Evolutionary conservation across 2,329 filamentous ascomycete genomes (phyloP), one percentile per base, ranked within the genome.

Genomic region (Microdochium bolleyi): DNA sequence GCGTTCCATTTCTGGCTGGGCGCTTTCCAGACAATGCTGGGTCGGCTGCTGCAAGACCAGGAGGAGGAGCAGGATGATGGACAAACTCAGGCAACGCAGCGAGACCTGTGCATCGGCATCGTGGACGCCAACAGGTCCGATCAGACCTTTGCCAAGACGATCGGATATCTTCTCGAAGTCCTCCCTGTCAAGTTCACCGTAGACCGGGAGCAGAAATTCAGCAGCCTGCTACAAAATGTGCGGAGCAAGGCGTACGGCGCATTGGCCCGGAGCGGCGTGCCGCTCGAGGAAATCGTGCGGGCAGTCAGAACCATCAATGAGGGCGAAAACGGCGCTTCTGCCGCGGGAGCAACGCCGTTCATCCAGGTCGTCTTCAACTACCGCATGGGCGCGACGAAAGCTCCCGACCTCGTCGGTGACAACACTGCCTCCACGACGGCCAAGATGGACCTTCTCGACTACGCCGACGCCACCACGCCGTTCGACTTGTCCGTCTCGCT

Each of bases 1-100:
- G 54, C 64, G 0, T 75, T 74, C 57, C 72, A 77, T 51, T 66
- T 75, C 54, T 68, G 70, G 53, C 60, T 76, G 3, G 61, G 70
- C 0, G 60, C 61, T 1, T 66, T 72, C 52, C 53, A 67, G 13
- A 58, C 60, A 1, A 37, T 73, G 13, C 61, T 74, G 0, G 58
- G 60, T 11, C 56, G 62, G 0, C 60, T 67, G 2, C 50, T 62
- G 1, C 49, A 58, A 1, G 56, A 65, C 0, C 64, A 74, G n/a
- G 41, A 46, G 3, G 41, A 21, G 3, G 41, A 22, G 21, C 9
- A 46, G 5, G 41, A 24, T 16, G n/a, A 22, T 5, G 41, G 19
- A 19, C 16, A 21, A 41, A n/a, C 7, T 7, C 41, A 46, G 5
- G 41, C 41, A 3, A 22, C 8, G n/a, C 41, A 21, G 16, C 7